Evolutionary conservation across 768 basidiomycete genomes (phyloP), one percentile per base, ranked within the genome.

Genomic region (Termitomyces titanicus): DNA sequence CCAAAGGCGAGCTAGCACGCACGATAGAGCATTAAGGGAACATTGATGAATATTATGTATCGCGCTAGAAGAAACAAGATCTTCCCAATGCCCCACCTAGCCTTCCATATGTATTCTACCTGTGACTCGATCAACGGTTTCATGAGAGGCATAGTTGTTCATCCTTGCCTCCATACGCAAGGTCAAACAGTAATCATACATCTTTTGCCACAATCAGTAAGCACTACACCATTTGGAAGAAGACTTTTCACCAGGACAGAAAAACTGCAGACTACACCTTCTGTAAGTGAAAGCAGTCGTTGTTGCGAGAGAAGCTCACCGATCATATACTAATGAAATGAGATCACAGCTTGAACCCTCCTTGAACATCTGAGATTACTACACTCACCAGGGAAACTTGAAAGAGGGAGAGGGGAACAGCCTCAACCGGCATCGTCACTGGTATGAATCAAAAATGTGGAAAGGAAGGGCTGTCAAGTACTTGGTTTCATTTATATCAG

Each of bases 41-140:
- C 56, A 54, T 70, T 66, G 15, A 66, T 37, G 39, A 70, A 65
- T 3, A 63, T 56, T 9, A 58, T 53, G 53, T 70, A 70, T n/a
- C n/a, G n/a, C n/a, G n/a, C n/a, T n/a, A n/a, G n/a, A n/a, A n/a
- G n/a, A n/a, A n/a, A n/a, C n/a, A 68, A 53, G n/a, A 63, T 43
- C 39, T 66, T 70, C 10, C 51, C 62, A 18, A 61, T 20, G 11
- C 59, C 63, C 65, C 64, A 65, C 29, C 45, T 54, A 4, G 64
- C 46, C 18, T 61, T 53, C 68, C 68, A 70, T 20, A 70, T 53
- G 29, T 60, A 52, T 27, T 59, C 51, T 38, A 66, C 56, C 62
- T 69, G 18, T 8, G 18, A 11, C 18, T 47, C n/a, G 3, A 17
- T 45, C 17, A 46, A 50, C 3, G n/a, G 8, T 13, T 15, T 31